phyloP scores from a whole-genome alignment of 805 yeast species.

The Schizosaccharomyces osmophilus region DNA sequence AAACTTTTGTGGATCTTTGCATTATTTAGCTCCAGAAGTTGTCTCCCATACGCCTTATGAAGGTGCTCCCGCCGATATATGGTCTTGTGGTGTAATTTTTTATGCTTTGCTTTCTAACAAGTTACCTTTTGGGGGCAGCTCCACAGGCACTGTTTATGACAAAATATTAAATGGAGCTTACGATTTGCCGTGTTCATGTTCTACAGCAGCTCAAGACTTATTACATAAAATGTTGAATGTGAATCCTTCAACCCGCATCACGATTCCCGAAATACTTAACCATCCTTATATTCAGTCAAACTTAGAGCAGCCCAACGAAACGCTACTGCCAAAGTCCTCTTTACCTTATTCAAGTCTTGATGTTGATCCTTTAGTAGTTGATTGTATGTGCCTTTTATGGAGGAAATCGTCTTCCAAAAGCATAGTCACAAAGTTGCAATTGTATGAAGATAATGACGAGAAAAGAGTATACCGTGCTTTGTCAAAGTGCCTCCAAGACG shows the following conservation, averaged over 20 bases:
- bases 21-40: conserved; percentile 93
- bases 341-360: neutral
- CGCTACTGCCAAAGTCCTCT: neutral
- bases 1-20: conserved; percentile 95
- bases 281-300: conserved; percentile 45
- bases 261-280: conserved; percentile 44
- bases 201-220: conserved; percentile 68
- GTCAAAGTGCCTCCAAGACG: neutral
- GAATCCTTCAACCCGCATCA: conserved; percentile 57
- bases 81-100: conserved; percentile 80
- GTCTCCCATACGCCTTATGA: conserved; percentile 88
- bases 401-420: neutral
- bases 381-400: neutral
- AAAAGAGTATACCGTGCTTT: neutral
- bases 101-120: conserved; percentile 88
- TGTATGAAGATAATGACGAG: neutral
- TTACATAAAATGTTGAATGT: conserved; percentile 60
- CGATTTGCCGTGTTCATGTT: conserved; percentile 55
- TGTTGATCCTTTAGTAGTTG: neutral
- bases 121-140: conserved; percentile 89
- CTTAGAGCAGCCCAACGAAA: neutral
- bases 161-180: conserved; percentile 83
- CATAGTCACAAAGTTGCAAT: neutral
- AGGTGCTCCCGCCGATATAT: conserved; percentile 89
- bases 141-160: conserved; percentile 58